Evolutionary conservation across 176 grass and related monocot genomes (phyloP), one percentile per base, ranked within the genome.

Genomic region (Avena atlantica): DNA sequence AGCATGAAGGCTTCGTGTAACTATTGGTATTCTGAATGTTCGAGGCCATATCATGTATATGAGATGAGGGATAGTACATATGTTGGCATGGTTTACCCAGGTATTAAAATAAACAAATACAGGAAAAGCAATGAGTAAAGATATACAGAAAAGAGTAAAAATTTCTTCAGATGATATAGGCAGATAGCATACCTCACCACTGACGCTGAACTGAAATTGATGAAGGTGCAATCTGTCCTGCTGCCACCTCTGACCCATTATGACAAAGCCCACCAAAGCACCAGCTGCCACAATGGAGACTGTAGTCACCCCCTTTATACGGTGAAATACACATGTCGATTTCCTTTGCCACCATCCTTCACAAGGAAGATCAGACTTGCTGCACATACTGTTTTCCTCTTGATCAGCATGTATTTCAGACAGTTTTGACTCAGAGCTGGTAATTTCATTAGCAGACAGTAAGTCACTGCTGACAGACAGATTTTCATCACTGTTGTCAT

Each of bases 171-270:
- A 84, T 12, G 23, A 57, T 70, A 27, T 64, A 24, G 48, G 47
- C 13, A 82, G 17, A 81, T 83, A 55, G 68, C 64, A 66, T 90
- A 97, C 92, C 95, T 92, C 89, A 86, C 77, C 34, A 12, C 76
- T 86, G 62, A 92, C n/a, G 40, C 81, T 89, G 60, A 89, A 76
- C 62, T 94, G 82, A 87, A 91, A 70, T 42, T 86, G 90, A 81
- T 82, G 83, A 70, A 86, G 61, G 40, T 94, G 88, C n/a, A 50
- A 83, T 88, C 95, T 93, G 70, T 95, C 89, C 17, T 86, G 91
- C 47, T 92, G 89, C 93, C 93, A 98, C 83, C 80, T 88, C 81
- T 94, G 87, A 76, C 93, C 85, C 37, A 98, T 79, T 84, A 98
- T 83, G 20, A 92, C 89, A 82, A 95, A 72, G 40, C 93, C 95